Evolutionary conservation across 1,284 basidiomycete genomes (phyloP).

Genomic region (Omphalotus olearius): DNA sequence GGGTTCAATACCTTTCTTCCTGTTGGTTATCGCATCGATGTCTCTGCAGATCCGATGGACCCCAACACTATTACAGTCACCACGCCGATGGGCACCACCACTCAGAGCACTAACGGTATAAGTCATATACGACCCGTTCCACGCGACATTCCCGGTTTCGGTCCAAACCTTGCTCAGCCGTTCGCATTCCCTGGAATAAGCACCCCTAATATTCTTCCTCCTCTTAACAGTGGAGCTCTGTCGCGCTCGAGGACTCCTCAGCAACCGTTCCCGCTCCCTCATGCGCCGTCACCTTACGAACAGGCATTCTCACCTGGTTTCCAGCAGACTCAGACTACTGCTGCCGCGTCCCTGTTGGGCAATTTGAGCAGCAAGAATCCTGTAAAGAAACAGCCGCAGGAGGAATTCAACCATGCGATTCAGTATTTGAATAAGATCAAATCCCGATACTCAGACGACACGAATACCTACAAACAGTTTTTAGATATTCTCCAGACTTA

Average conservation of each 20-base stretch:
- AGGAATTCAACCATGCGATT: constrained; percentile 97
- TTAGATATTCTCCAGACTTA: constrained; percentile 97
- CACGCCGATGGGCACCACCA: constrained; percentile 85
- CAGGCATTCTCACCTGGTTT: constrained; percentile 33
- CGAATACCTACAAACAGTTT: constrained; percentile 97
- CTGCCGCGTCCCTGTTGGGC: constrained; percentile 58
- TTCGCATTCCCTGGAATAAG: constrained; percentile 12
- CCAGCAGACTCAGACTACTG: constrained; percentile 37
- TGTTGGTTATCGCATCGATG: constrained; percentile 94
- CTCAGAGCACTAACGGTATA: constrained; percentile 44
- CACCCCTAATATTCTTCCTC: constrained; percentile 20
- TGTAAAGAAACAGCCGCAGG: constrained; percentile 42
- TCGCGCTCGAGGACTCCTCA: constrained; percentile 47
- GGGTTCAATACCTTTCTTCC: constrained; percentile 99
- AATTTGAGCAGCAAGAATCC: constrained; percentile 44
- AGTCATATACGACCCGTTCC: constrained; percentile 13
- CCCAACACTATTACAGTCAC: constrained; percentile 91
- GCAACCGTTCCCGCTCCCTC: constrained; percentile 28
- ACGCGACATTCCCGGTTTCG: constrained; percentile 21
- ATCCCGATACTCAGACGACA: constrained; percentile 86
- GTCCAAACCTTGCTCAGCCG: constrained; percentile 17
- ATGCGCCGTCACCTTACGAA: constrained; percentile 31
- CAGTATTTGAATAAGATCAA: constrained; percentile 99
- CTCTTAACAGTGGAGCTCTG: constrained; percentile 20
- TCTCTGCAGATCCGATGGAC: constrained; percentile 72